Percentiles rank a stretch among this genome's conserved stretches.
These are phyloP conservation scores for Thermomyces lanuginosus DNA, from an alignment of 2,329 filamentous ascomycete species.

Conservation along the genomic window DNA sequence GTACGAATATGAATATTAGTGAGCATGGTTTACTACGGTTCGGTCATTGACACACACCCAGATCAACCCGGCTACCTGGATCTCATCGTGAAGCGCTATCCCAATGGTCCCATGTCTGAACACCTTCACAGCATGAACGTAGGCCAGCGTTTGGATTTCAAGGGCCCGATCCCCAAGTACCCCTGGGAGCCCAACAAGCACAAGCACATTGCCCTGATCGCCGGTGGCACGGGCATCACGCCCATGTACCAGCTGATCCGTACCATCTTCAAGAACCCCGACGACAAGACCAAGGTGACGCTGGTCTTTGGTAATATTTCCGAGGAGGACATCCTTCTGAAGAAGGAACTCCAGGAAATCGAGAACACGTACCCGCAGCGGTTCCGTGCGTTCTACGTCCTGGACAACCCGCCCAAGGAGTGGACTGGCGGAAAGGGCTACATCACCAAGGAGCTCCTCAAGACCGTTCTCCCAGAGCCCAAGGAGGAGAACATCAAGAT, in stretches of 20 bases:
- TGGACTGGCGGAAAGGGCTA: slow-evolving; percentile 65
- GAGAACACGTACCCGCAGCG: slow-evolving; percentile 92
- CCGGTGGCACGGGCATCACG: slow-evolving; percentile 93
- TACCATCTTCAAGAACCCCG: slow-evolving; percentile 86
- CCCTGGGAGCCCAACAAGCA: slow-evolving; percentile 83
- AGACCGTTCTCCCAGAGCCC: slow-evolving; percentile 86
- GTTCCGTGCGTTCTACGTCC: slow-evolving; percentile 86
- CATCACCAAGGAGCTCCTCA: slow-evolving; percentile 81
- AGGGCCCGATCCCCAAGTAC: slow-evolving; percentile 93
- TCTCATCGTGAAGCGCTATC: slow-evolving; percentile 83
- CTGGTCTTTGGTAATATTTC: slow-evolving; percentile 81
- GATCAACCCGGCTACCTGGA: slow-evolving; percentile 67
- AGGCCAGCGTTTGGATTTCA: slow-evolving; percentile 73
- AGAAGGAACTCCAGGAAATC: slow-evolving; percentile 65
- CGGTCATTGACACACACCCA: slow-evolving; percentile 17
- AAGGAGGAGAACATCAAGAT: slow-evolving; percentile 87
- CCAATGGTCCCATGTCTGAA: slow-evolving; percentile 75
- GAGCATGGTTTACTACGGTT: neutral
- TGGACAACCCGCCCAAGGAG: slow-evolving; percentile 66
- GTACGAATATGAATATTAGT: slow-evolving; percentile 24
- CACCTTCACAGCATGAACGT: slow-evolving; percentile 72
- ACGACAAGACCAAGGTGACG: slow-evolving; percentile 95
- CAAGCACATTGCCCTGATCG: slow-evolving; percentile 52
- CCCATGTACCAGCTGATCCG: slow-evolving; percentile 94
- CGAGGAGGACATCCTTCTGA: slow-evolving; percentile 83